Conservation (phyloP, 2,329 filamentous ascomycete species). For the Fusarium sp. region DNA sequence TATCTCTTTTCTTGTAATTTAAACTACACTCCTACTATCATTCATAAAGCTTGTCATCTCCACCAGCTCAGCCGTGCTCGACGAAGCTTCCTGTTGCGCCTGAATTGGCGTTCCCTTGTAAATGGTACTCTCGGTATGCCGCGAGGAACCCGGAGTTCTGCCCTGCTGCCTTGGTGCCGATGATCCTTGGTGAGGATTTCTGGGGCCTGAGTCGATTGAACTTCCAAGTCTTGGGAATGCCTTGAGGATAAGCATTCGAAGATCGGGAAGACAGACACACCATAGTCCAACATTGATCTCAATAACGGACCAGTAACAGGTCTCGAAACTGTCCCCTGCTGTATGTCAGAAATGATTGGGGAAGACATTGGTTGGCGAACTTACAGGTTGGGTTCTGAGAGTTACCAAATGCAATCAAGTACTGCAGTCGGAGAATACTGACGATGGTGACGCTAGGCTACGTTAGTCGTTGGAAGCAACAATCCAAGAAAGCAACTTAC, state of each 20-base stretch:
- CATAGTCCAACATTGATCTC: background rate
- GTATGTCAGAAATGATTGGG: background rate
- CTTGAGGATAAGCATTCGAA: background rate
- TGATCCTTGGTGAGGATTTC: background rate
- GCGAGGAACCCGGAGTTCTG: background rate
- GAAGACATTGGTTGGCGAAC: background rate
- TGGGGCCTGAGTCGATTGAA: background rate
- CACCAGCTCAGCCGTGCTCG: background rate
- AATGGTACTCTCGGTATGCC: background rate
- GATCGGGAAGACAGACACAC: background rate
- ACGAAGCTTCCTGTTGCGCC: background rate
- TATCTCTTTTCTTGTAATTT: accelerated
- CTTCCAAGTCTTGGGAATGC: background rate
- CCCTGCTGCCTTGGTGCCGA: background rate
- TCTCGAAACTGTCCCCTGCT: background rate
- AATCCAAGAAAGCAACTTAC: background rate
- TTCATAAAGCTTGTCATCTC: background rate
- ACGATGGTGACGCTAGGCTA: background rate
- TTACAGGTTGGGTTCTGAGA: constrained; percentile 10
- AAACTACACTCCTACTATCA: background rate
- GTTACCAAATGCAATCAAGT: background rate
- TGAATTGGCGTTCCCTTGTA: background rate
- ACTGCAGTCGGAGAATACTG: constrained; percentile 6
- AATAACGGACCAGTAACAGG: background rate
- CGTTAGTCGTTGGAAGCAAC: background rate